Evolutionary conservation across 768 basidiomycete genomes (phyloP), one percentile per base, ranked within the genome.

Genomic region (Mycena sanguinolenta): DNA sequence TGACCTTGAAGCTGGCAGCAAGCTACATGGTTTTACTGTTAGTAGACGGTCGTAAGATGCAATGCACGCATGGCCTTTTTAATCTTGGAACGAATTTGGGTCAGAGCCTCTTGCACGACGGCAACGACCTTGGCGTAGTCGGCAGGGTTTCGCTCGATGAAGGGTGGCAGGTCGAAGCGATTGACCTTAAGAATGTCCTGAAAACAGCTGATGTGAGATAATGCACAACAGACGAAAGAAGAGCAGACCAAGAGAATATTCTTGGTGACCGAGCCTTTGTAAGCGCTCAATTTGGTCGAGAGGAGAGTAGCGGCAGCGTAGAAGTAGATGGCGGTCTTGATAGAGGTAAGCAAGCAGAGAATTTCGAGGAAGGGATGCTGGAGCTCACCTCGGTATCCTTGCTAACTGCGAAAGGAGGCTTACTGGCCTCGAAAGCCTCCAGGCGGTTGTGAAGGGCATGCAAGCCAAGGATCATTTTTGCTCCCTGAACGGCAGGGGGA

Each of bases 1-100:
- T 60, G 30, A 60, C 59, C 44, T 49, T 49, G 44, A 60, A 60
- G 46, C 59, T 60, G 14, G 59, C 59, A 3, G 44, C 42, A n/a
- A 60, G 42, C 44, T 60, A 49, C 30, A 49, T 2, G 28, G 32
- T 27, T 49, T 60, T 21, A 32, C n/a, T 58, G 10, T 34, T 5
- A n/a, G n/a, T n/a, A n/a, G 32, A 34, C 32, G n/a, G n/a, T 34
- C 32, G 34, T 21, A 54, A 57, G 36, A 8, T 17, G 36, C 7
- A 25, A 50, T 25, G n/a, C n/a, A 50, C 25, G 49, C 49, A 50
- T 25, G 13, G 25, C 23, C 27, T 50, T 46, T 46, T 46, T 46
- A 21, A 46, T 21, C 44, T 46, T 46, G 19, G 44, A 46, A 10
- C 44, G 21, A 2, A 46, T 19, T 21, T 46, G 44, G 5, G 44